phyloP scores from a whole-genome alignment of 169 alveolate species.

The Plasmodium gaboni region DNA sequence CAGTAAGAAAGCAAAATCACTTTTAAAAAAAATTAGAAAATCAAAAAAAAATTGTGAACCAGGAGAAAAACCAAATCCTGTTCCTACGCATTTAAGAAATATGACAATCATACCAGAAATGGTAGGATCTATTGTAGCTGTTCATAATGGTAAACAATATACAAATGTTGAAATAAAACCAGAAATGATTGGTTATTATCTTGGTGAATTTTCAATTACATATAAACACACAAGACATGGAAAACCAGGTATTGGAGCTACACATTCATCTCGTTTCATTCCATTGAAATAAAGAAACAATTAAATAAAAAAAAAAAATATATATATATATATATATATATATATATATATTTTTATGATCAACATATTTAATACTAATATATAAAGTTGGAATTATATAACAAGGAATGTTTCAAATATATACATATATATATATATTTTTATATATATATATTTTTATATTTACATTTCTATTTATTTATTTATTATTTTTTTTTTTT shows the following conservation, averaged over 20 bases:
- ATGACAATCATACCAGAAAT: conserved; percentile 96
- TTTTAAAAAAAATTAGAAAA: conserved; percentile 95
- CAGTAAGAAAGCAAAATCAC: conserved; percentile 92
- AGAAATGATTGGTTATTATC: conserved; percentile 99
- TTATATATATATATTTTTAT: background rate
- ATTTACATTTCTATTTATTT: background rate
- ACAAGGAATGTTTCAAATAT: background rate
- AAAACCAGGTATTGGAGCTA: conserved; percentile 98
- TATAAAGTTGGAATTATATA: too few species aligned
- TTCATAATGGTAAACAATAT: conserved; percentile 98
- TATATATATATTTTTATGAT: background rate
- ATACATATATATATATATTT: background rate
- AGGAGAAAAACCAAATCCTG: conserved; percentile 97
- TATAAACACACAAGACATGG: conserved; percentile 99
- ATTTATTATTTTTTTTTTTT: conserved; percentile 18
- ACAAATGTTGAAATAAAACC: conserved; percentile 98
- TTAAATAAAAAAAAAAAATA: background rate
- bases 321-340: background rate
- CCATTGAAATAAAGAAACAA: conserved; percentile 89
- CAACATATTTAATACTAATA: too few species aligned
- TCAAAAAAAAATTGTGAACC: conserved; percentile 92
- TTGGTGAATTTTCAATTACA: conserved; percentile 99
- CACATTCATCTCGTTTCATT: conserved; percentile 95
- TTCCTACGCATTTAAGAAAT: conserved; percentile 96
- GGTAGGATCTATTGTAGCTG: conserved; percentile 98